Percentiles rank a stretch among this genome's conserved stretches.
These are phyloP conservation scores for Podaxis sp. DNA, from an alignment of 768 basidiomycete genomes.

Conservation along the genomic window DNA sequence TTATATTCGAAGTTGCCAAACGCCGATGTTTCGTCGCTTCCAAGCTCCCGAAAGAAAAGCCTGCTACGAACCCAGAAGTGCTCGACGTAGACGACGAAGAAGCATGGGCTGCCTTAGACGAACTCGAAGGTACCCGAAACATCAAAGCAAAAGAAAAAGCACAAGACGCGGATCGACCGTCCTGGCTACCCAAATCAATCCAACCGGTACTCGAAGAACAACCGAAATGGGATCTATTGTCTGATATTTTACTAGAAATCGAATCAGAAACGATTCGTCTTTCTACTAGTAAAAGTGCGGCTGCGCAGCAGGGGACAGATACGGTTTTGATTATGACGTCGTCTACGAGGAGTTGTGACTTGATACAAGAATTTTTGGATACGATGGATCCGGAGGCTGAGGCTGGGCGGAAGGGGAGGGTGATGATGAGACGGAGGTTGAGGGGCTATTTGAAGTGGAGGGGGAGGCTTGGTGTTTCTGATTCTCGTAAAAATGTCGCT, in stretches of 20 bases:
- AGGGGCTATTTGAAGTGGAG: slow-evolving; percentile 83
- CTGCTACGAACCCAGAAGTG: slow-evolving; percentile 22
- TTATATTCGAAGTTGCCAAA: slow-evolving; percentile 80
- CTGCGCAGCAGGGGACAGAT: slow-evolving; percentile 58
- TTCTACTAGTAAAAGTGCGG: slow-evolving; percentile 37
- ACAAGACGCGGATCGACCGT: slow-evolving; percentile 32
- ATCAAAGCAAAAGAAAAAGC: slow-evolving; percentile 11
- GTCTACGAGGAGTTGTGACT: slow-evolving; percentile 69
- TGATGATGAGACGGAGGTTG: slow-evolving; percentile 80
- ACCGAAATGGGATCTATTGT: slow-evolving; percentile 89
- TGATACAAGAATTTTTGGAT: slow-evolving; percentile 80
- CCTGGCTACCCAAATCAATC: slow-evolving; percentile 76
- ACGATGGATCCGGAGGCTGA: slow-evolving; percentile 57
- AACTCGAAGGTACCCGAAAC: slow-evolving; percentile 42
- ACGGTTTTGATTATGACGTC: slow-evolving; percentile 87
- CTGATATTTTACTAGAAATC: slow-evolving; percentile 86
- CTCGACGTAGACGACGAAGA: slow-evolving; percentile 65
- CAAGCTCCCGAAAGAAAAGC: slow-evolving; percentile 24
- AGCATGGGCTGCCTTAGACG: slow-evolving; percentile 72
- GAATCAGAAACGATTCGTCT: slow-evolving; percentile 80
- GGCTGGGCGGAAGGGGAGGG: slow-evolving; percentile 62
- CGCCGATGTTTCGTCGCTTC: slow-evolving; percentile 72
- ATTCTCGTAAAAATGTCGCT: neutral
- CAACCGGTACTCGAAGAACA: slow-evolving; percentile 90
- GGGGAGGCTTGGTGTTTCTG: slow-evolving; percentile 35